Evolutionary conservation across 352 stramenopile genomes (phyloP).

Genomic region (Peronospora belbahrii): DNA sequence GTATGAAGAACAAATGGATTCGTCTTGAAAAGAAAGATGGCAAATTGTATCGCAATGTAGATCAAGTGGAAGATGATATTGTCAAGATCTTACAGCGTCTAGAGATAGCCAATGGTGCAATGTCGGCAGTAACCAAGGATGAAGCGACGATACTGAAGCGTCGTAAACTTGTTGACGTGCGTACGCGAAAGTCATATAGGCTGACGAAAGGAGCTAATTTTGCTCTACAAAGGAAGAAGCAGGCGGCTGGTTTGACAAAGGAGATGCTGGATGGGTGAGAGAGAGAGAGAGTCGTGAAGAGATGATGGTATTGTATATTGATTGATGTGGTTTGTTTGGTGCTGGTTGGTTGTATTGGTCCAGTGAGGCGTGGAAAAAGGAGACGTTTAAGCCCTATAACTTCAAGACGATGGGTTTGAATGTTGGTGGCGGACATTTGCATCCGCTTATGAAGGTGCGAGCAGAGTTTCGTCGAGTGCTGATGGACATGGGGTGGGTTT

Average conservation of each 20-base stretch:
- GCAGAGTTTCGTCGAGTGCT: conserved; percentile 98
- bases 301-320: no score
- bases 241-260: conserved; percentile 95
- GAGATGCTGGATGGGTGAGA: conserved; percentile 94
- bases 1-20: conserved; percentile 98
- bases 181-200: conserved; percentile 91
- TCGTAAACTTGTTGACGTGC: conserved; percentile 72
- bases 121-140: conserved; percentile 60
- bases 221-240: conserved; percentile 90
- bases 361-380: conserved; percentile 91
- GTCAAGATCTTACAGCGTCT: conserved; percentile 86
- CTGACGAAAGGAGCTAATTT: conserved; percentile 92
- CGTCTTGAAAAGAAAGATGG: conserved; percentile 88
- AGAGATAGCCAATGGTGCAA: conserved; percentile 38
- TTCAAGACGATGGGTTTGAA: conserved; percentile 94
- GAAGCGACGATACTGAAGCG: conserved; percentile 79
- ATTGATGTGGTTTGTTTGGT: background rate
- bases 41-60: conserved; percentile 81
- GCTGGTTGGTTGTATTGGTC: background rate
- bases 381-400: conserved; percentile 98
- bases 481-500: conserved; percentile 95
- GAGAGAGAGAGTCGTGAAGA: background rate
- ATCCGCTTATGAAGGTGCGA: conserved; percentile 96
- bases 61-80: conserved; percentile 53
- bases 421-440: conserved; percentile 94